Conservation (phyloP, 2,329 filamentous ascomycete genomes). For the Calonectria pteridis region DNA sequence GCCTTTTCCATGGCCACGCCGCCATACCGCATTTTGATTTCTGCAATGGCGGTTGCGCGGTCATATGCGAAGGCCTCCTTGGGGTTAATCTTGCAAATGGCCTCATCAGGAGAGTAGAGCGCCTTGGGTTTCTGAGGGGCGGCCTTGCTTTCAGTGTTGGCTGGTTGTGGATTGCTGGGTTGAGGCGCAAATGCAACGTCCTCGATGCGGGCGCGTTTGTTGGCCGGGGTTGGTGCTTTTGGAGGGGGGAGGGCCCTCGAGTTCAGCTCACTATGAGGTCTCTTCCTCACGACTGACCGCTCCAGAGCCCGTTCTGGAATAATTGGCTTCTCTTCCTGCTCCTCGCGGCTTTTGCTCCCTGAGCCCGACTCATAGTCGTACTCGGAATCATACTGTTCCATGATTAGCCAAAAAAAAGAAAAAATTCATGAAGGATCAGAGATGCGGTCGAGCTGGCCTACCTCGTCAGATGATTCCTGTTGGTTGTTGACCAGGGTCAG, state of each 20-base stretch:
- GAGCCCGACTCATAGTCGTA: conserved; percentile 33
- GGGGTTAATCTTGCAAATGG: conserved; percentile 29
- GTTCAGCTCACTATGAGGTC: conserved; percentile 23
- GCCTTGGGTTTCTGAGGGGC: neutral
- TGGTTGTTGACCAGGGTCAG: conserved; percentile 19
- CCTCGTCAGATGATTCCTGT: conserved; percentile 25
- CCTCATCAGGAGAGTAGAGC: conserved; percentile 23
- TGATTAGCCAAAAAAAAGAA: conserved; percentile 19
- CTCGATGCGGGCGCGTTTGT: conserved; percentile 30
- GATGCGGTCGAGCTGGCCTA: conserved; percentile 25
- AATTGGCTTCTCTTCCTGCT: conserved; percentile 13
- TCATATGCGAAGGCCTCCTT: conserved; percentile 11
- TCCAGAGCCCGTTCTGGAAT: neutral
- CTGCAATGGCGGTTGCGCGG: conserved; percentile 31
- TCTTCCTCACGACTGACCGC: conserved; percentile 24
- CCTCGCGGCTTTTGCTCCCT: conserved; percentile 2
- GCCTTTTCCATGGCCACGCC: conserved; percentile 32
- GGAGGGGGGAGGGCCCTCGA: conserved; percentile 15
- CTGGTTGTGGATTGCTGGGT: neutral
- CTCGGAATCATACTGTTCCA: conserved; percentile 30
- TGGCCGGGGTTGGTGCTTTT: conserved; percentile 20
- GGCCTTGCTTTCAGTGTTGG: neutral
- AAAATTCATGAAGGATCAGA: neutral
- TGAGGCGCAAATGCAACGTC: conserved; percentile 9
- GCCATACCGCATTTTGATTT: conserved; percentile 33